A percentile compares a stretch with the other conserved stretches of the same genome.
Conservation (phyloP, 768 basidiomycete species). For the Tylopilus balloui region DNA sequence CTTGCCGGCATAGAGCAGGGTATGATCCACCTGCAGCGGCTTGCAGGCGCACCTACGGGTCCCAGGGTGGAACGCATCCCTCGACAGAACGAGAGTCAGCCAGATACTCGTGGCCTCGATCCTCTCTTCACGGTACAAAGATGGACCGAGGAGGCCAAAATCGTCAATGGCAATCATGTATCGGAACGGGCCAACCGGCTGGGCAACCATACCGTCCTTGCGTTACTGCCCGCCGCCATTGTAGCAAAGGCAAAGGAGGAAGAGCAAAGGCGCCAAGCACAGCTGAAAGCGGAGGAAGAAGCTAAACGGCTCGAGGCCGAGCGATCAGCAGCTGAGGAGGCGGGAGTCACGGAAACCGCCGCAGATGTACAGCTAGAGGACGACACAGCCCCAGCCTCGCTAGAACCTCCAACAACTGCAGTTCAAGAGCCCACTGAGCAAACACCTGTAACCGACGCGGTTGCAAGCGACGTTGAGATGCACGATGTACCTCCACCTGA, state of each 20-base stretch:
- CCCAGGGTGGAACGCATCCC: constrained; percentile 58
- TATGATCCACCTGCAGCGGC: constrained; percentile 44
- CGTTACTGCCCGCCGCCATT: constrained; percentile 75
- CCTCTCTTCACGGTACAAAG: constrained; percentile 79
- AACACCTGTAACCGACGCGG: constrained; percentile 31
- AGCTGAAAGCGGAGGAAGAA: constrained; percentile 51
- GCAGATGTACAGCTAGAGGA: constrained; percentile 13
- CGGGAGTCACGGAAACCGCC: constrained; percentile 32
- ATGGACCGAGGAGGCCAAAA: constrained; percentile 86
- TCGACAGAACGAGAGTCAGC: constrained; percentile 45
- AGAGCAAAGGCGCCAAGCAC: constrained; percentile 38
- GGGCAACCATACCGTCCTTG: constrained; percentile 64
- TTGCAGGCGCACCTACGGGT: constrained; percentile 45
- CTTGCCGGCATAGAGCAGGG: constrained; percentile 58
- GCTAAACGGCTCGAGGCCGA: constrained; percentile 38
- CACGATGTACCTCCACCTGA: constrained; percentile 33
- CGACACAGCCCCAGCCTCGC: constrained; percentile 10
- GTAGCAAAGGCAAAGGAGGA: constrained; percentile 48
- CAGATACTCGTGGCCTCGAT: constrained; percentile 50
- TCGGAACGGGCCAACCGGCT: constrained; percentile 63
- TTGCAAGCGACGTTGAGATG: constrained; percentile 47
- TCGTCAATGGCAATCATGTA: constrained; percentile 71
- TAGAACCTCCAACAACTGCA: constrained; percentile 7
- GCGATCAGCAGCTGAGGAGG: constrained; percentile 27
- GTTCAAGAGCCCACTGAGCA: constrained; percentile 14